phyloP scores from a whole-genome alignment of 352 stramenopile genomes.

The Globisporangium ultimum region DNA sequence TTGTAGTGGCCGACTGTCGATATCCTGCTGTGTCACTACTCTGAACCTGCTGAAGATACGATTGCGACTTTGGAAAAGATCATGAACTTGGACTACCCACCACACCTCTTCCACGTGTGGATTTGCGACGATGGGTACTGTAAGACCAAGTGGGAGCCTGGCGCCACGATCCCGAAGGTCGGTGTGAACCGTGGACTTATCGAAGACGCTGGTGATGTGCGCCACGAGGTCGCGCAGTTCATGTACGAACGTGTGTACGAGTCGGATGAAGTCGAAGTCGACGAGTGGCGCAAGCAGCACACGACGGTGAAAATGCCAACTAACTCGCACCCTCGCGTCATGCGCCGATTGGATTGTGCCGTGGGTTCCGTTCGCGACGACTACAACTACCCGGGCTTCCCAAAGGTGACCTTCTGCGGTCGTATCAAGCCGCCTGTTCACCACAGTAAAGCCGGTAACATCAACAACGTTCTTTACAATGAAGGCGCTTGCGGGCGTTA shows the following conservation, averaged over 20 bases:
- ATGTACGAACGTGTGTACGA: slow-evolving; percentile 75
- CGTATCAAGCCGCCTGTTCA: slow-evolving; percentile 70
- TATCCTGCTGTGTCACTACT: slow-evolving; percentile 75
- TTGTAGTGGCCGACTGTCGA: slow-evolving; percentile 68
- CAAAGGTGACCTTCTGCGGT: slow-evolving; percentile 59
- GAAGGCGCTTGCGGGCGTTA: slow-evolving; percentile 66
- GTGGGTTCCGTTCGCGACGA: slow-evolving; percentile 68
- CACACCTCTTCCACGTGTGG: slow-evolving; percentile 65
- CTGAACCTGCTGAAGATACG: slow-evolving; percentile 71
- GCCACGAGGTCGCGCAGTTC: slow-evolving; percentile 70
- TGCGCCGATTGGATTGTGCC: slow-evolving; percentile 47
- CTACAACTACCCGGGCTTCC: slow-evolving; percentile 60
- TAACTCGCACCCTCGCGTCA: slow-evolving; percentile 36
- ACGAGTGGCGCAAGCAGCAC: slow-evolving; percentile 72
- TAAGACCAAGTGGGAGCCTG: slow-evolving; percentile 60
- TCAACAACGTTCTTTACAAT: slow-evolving; percentile 84
- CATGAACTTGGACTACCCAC: slow-evolving; percentile 73
- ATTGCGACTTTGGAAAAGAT: slow-evolving; percentile 74
- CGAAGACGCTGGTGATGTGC: slow-evolving; percentile 68
- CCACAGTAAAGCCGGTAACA: slow-evolving; percentile 78
- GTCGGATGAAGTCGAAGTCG: slow-evolving; percentile 62
- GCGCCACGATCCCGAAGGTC: slow-evolving; percentile 47
- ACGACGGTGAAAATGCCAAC: slow-evolving; percentile 69
- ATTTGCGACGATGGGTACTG: slow-evolving; percentile 79
- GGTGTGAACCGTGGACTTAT: slow-evolving; percentile 64